phyloP scores from a whole-genome alignment of 805 yeast genomes.

The Zygosaccharomyces pseudorouxii region DNA sequence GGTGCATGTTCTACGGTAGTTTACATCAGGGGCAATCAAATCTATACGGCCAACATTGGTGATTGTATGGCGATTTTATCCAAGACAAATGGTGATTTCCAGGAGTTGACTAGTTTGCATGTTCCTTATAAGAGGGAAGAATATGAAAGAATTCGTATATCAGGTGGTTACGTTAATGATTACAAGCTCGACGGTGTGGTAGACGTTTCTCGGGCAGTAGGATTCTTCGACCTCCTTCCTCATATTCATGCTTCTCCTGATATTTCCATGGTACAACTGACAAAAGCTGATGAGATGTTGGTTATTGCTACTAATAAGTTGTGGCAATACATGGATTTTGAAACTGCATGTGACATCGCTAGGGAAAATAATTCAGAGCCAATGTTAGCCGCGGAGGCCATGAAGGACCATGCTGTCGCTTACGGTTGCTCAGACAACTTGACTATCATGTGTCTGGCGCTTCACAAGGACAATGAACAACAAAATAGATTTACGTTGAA shows the following conservation, averaged over 20 bases:
- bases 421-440: constrained; percentile 81
- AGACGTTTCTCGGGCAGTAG: constrained; percentile 86
- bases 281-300: constrained; percentile 74
- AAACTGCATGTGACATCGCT: constrained; percentile 85
- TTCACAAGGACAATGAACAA: constrained; percentile 46
- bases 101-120: constrained; percentile 69
- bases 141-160: constrained; percentile 79
- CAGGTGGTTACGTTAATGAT: constrained; percentile 88
- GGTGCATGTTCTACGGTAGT: constrained; percentile 85
- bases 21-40: constrained; percentile 63
- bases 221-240: constrained; percentile 79
- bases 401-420: constrained; percentile 90
- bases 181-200: constrained; percentile 81
- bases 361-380: constrained; percentile 79
- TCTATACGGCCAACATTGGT: constrained; percentile 86
- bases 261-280: constrained; percentile 54
- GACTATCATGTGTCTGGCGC: constrained; percentile 73
- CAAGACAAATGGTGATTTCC: constrained; percentile 73
- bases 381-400: constrained; percentile 84
- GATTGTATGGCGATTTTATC: constrained; percentile 81
- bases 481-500: constrained; percentile 29
- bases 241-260: constrained; percentile 88
- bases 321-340: constrained; percentile 81
- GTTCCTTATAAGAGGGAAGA: constrained; percentile 76
- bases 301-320: constrained; percentile 77